phyloP scores from a whole-genome alignment of 1,284 basidiomycete genomes.

The Agroathelia rolfsii region DNA sequence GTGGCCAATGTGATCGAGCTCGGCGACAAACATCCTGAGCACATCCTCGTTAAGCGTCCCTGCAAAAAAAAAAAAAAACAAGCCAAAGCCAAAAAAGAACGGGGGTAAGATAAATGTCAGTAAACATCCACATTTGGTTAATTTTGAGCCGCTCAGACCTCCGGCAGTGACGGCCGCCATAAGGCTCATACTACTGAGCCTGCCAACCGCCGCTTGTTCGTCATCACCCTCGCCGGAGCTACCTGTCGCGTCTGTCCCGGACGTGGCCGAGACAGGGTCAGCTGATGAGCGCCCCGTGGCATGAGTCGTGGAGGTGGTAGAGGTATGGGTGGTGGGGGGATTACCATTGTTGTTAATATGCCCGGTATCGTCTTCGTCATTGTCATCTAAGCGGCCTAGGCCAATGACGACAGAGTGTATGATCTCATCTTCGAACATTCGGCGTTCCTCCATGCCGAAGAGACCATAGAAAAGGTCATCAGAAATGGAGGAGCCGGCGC shows the following conservation, averaged over 20 bases:
- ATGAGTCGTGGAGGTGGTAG: slow-evolving; percentile 1
- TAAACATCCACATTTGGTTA: too few species aligned
- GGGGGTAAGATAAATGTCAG: slow-evolving; percentile 8
- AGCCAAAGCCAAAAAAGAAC: slow-evolving; percentile 6
- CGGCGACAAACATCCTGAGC: slow-evolving; percentile 64
- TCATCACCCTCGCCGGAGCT: slow-evolving; percentile 29
- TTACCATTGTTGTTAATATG: slow-evolving; percentile 19
- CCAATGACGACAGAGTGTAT: slow-evolving; percentile 80
- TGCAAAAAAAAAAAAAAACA: slow-evolving; percentile 18
- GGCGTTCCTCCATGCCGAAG: slow-evolving; percentile 46
- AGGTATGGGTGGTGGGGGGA: slow-evolving; percentile 19
- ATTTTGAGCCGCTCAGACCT: too few species aligned
- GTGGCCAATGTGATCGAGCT: slow-evolving; percentile 70
- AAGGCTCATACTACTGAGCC: slow-evolving; percentile 87
- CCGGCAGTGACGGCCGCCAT: slow-evolving; percentile 79
- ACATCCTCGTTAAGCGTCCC: slow-evolving; percentile 56
- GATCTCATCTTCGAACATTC: slow-evolving; percentile 71
- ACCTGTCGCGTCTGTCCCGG: slow-evolving; percentile 13
- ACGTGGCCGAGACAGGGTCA: slow-evolving; percentile 4
- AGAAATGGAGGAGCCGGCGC: too few species aligned
- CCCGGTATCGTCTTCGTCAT: slow-evolving; percentile 22
- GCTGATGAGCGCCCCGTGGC: not conserved
- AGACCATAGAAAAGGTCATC: slow-evolving; percentile 27
- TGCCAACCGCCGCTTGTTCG: slow-evolving; percentile 76
- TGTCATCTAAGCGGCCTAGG: slow-evolving; percentile 69